Evolutionary conservation across 371 early-diverging fungal genomes (phyloP).

Genomic region (Lichtheimia ramosa): DNA sequence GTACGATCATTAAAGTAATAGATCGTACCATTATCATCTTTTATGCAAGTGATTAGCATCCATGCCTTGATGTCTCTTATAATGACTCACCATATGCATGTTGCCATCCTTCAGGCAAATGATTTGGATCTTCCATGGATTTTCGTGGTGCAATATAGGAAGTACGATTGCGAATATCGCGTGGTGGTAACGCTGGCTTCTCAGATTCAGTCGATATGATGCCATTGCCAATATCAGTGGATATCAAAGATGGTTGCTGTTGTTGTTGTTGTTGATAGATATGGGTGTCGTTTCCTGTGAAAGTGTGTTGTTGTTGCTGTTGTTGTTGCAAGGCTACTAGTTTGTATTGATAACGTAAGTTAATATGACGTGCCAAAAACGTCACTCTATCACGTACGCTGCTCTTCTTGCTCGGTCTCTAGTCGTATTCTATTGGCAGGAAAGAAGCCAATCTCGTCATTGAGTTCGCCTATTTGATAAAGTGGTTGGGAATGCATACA

Average conservation of each 20-base stretch:
- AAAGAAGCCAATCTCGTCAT: constrained; percentile 51
- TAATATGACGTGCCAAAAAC: no score
- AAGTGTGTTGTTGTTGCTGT: background rate
- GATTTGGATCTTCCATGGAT: background rate
- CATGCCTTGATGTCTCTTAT: background rate
- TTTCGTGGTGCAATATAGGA: background rate
- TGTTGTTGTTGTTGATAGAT: background rate
- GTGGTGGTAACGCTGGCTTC: background rate
- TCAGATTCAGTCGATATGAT: no score
- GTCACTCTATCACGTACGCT: no score
- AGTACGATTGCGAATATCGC: background rate
- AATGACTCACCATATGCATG: constrained; percentile 27
- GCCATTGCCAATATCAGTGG: background rate
- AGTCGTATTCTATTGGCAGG: constrained; percentile 50
- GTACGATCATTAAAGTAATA: constrained; percentile 55
- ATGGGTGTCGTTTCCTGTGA: background rate
- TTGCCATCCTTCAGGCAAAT: constrained; percentile 28
- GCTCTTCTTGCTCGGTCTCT: constrained; percentile 9
- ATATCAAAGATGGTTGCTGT: background rate
- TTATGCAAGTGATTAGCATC: background rate
- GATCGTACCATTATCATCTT: constrained; percentile 31
- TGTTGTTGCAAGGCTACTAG: background rate
- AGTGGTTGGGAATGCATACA: background rate
- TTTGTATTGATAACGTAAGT: no score
- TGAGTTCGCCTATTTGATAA: constrained; percentile 32